Evolutionary conservation across 495 filamentous ascomycete species (phyloP), one percentile per base, ranked within the genome.

Genomic region (Trichocladium uniseriatum): DNA sequence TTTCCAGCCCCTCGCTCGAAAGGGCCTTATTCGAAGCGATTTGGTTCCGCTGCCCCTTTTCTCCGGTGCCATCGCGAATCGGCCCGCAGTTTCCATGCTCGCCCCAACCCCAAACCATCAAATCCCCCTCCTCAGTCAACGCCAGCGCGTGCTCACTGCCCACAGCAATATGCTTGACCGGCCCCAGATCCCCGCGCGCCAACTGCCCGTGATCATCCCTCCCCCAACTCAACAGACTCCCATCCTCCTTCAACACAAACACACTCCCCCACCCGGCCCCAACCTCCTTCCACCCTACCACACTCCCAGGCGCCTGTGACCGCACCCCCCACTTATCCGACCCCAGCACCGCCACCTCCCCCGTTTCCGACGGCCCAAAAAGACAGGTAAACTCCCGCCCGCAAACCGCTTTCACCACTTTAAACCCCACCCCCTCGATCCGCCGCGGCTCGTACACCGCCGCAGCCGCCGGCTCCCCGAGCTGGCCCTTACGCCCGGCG

Each of bases 41-140:
- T 14, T 75, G 58, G 55, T 80, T 86, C 67, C 78, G 82, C 50
- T 66, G 66, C 8, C 75, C 83, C 38, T 80, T 81, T 28, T 85
- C 78, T 61, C 72, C 82, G 28, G 78, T 77, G 15, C 84, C 76
- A 61, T 85, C 78, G 53, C 69, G 68, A n/a, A 73, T 70, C 3
- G 78, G 73, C 13, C 92, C 92, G 64, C 92, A 97, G 66, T 97
- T 97, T 10, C 92, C 92, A 75, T 98, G 92, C 69, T 95, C 88
- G 1, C 89, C 89, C 91, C 92, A 98, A 14, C 92, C 92, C 86
- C 89, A 96, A 3, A 82, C 76, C 34, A 87, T 62, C 11, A 95
- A 68, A 14, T 73, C 67, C 1, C 79, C 77, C 41, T 75, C 70
- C n/a, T 65, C 68, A 3, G 81, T 76, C 24, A 89, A 57, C 8